A percentile compares a stretch with the other conserved stretches of the same genome.
Conservation (phyloP, 73 alveolate species). For the Tetrahymena elliotti region DNA sequence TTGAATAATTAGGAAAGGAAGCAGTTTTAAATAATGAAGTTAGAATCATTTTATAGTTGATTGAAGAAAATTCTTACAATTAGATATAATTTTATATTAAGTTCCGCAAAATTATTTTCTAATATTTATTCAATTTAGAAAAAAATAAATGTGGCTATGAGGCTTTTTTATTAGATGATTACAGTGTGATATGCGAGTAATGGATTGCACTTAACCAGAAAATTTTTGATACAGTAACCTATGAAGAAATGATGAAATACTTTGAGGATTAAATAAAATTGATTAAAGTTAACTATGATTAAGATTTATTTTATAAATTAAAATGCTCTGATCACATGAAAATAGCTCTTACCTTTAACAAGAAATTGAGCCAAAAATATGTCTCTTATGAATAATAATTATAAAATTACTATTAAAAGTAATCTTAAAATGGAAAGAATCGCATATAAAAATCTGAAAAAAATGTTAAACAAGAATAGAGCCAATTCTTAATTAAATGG, state of each 20-base stretch:
- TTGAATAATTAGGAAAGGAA: not conserved
- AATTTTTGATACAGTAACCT: not conserved
- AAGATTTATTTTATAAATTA: not conserved
- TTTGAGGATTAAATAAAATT: not conserved
- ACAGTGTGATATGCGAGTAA: not conserved
- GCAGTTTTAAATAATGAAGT: not conserved
- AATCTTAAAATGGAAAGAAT: not conserved
- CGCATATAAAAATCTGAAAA: not conserved
- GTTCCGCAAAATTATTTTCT: not conserved
- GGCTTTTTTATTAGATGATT: not conserved
- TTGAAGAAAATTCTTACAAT: not conserved
- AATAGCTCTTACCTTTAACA: not conserved
- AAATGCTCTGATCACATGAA: not conserved
- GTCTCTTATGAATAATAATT: not conserved
- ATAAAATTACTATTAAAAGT: not conserved
- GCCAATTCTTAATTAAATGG: not conserved
- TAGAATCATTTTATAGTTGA: not conserved
- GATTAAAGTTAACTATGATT: not conserved
- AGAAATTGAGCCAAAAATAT: not conserved
- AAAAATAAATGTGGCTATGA: not conserved
- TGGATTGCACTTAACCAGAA: not conserved
- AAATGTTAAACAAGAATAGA: not conserved
- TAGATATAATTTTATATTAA: not conserved
- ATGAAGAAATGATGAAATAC: not conserved
- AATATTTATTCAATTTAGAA: not conserved